Evolutionary conservation across 148 eudicot genomes (phyloP).

Genomic region (Camellia lanceoleosa): DNA sequence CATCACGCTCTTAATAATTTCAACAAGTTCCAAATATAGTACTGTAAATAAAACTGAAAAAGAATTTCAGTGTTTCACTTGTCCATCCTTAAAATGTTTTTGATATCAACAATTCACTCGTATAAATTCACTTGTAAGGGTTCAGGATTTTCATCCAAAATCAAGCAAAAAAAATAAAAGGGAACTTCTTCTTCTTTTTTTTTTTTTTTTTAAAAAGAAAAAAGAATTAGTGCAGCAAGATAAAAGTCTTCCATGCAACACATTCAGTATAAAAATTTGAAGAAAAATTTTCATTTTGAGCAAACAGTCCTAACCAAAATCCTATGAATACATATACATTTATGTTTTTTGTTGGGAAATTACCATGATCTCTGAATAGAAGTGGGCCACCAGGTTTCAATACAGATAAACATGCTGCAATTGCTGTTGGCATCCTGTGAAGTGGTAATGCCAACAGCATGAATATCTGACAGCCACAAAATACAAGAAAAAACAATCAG

Average conservation of each 20-base stretch:
- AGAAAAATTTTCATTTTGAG: background rate
- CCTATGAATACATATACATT: background rate
- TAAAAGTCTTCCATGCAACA: background rate
- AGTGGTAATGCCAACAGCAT: slow-evolving; percentile 52
- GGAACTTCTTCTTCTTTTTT: no score
- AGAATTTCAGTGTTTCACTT: background rate
- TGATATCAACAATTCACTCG: background rate
- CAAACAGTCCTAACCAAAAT: background rate
- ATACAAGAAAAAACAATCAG: no score
- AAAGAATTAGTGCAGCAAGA: background rate
- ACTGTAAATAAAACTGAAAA: background rate
- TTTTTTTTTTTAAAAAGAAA: background rate
- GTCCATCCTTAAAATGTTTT: background rate
- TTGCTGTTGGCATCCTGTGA: slow-evolving; percentile 65
- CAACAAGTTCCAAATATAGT: slow-evolving; percentile 7
- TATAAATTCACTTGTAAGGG: background rate
- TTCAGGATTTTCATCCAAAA: background rate
- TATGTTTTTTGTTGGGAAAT: background rate
- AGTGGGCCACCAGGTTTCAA: slow-evolving; percentile 83
- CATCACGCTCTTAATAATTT: slow-evolving; percentile 4
- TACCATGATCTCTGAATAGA: slow-evolving; percentile 94
- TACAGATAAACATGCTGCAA: slow-evolving; percentile 74
- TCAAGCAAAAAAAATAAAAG: no score
- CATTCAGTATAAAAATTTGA: no score
- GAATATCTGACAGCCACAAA: no score